These are phyloP conservation scores for Starmerella floricola DNA, from an alignment of 805 yeast genomes.

Conservation along the genomic window DNA sequence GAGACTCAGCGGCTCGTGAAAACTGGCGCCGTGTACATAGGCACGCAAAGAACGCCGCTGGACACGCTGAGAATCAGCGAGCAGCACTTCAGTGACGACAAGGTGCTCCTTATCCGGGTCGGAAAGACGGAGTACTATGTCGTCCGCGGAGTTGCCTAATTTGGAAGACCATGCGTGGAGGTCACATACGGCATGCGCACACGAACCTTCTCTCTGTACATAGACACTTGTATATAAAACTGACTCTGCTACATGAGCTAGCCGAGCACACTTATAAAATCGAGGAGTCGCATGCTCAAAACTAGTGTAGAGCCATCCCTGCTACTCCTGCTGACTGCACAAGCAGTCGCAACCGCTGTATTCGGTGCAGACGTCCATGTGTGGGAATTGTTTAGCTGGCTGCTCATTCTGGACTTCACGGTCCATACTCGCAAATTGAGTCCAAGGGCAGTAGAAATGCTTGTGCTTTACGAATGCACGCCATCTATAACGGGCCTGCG, in stretches of 20 bases:
- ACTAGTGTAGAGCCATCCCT: too few relatives aligned
- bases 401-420: neutral
- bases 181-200: too few relatives aligned
- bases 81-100: conserved; percentile 40
- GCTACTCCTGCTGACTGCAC: neutral
- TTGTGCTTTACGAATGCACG: neutral
- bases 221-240: neutral
- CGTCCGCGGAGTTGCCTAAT: conserved; percentile 15
- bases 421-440: neutral
- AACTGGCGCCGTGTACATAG: conserved; percentile 64
- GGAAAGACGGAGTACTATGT: conserved; percentile 47
- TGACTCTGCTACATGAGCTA: too few relatives aligned
- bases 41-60: conserved; percentile 43
- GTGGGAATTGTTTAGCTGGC: neutral
- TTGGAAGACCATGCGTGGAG: too few relatives aligned
- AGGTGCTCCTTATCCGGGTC: conserved; percentile 48
- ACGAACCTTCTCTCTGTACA: neutral
- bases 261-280: too few relatives aligned
- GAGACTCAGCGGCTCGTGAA: conserved; percentile 52
- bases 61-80: conserved; percentile 40
- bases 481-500: neutral
- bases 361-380: conserved; percentile 1
- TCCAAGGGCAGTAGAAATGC: neutral
- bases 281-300: too few relatives aligned
- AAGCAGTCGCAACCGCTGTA: neutral